Percentiles rank a stretch among this genome's conserved stretches.
Evolutionary conservation across 2,329 filamentous ascomycete species (phyloP).

Genomic region (Fusarium incarnatum): DNA sequence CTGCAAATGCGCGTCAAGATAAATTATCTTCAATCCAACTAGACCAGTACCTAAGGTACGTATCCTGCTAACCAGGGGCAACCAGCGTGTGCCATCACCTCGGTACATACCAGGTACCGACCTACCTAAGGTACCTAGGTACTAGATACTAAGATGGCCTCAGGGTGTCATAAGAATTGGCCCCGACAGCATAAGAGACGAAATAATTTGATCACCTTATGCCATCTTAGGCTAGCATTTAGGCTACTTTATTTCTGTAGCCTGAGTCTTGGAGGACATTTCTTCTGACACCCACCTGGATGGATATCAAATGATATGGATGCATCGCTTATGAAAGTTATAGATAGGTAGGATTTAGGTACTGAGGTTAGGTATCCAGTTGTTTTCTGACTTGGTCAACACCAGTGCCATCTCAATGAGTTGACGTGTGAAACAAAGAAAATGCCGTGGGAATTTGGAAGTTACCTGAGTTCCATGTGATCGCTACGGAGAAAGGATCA

Average conservation of each 20-base stretch:
- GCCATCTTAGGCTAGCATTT: too few species aligned
- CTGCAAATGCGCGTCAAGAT: background rate
- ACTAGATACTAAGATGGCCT: background rate
- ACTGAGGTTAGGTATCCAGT: background rate
- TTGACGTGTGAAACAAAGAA: background rate
- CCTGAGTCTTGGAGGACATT: too few species aligned
- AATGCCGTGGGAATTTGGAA: background rate
- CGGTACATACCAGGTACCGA: too few species aligned
- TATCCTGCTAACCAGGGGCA: too few species aligned
- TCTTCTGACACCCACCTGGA: too few species aligned
- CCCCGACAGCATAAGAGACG: too few species aligned
- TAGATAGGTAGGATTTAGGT: background rate
- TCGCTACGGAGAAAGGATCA: background rate
- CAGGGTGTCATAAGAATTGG: too few species aligned
- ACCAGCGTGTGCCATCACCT: too few species aligned
- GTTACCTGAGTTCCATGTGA: background rate
- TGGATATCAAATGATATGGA: background rate
- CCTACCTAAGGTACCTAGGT: background rate
- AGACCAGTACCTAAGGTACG: too few species aligned
- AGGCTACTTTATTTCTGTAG: too few species aligned
- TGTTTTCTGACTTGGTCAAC: background rate
- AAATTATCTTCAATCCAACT: background rate
- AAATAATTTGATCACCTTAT: too few species aligned
- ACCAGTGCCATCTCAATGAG: background rate
- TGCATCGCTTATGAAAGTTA: background rate